Base-by-base conservation (phyloP, 306 rosid genomes). In the Medicago ruthenica region DNA sequence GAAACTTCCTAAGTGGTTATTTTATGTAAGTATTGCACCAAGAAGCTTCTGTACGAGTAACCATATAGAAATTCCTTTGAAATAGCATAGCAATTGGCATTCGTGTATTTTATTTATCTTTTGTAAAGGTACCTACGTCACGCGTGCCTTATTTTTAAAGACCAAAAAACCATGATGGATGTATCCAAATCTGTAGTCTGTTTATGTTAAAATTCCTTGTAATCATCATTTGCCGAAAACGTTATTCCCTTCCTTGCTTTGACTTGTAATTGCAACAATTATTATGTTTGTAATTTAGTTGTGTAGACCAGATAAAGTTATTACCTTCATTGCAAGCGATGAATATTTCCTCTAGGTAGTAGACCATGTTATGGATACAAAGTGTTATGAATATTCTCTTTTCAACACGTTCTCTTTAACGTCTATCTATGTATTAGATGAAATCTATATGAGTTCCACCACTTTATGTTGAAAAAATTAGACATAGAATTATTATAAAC, bases 211-310 rank as follows among this genome's bases (percentile, higher is more conserved):
- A 57, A 65, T 74, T 75, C 55, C 8, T 60, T 15, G 71, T 16
- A 69, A 59, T 74, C 17, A 59, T 74, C 41, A 70, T 81, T 79
- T 53, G 64, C 13, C 48, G 67, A 67, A 66, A 78, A 75, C 70
- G 83, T 55, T 42, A 61, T 51, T 41, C 59, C 44, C 9, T 68
- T 69, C 37, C 9, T 69, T 69, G 34, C 71, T 21, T 82, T 77
- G 79, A 79, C 73, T 55, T 11, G 62, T 51, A 71, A 82, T 36
- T 36, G 24, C 36, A 74, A 62, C 63, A 1, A 64, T 72, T 45
- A 55, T 71, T 53, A 20, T 79, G 79, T 70, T 55, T 1, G 54
- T 68, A 63, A 27, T 27, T 27, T 27, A 27, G 31, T 27, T 27
- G 31, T 27, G 4, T 27, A 27, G 31, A 60, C n/a, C 10, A 48